Percentiles rank a stretch among this genome's conserved stretches.
phyloP scores from a whole-genome alignment of 306 rosid genomes.

The Rosa rugosa region DNA sequence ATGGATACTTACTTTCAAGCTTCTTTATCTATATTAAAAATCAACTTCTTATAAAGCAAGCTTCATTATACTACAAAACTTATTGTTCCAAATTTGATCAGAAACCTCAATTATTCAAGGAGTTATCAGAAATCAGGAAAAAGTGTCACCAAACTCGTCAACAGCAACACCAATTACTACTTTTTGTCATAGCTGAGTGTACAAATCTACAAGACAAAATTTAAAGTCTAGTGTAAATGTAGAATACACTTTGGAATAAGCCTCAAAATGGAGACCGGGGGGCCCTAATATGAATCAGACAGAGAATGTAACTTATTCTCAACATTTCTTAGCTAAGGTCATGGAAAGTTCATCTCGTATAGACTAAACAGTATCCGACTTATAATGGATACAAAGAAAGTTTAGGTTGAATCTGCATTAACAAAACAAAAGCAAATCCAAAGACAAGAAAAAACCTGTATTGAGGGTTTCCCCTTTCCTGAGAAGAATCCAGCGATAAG shows the following conservation, averaged over 20 bases:
- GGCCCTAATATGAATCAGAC: not conserved
- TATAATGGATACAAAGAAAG: not conserved
- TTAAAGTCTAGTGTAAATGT: not conserved
- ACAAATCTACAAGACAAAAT: not conserved
- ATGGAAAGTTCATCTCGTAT: not conserved
- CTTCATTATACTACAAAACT: not conserved
- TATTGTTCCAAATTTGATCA: not conserved
- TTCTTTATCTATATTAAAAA: not conserved
- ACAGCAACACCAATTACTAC: not conserved
- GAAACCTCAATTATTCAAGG: not conserved
- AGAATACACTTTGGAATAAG: not conserved
- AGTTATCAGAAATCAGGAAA: not conserved
- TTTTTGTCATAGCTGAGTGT: constrained; percentile 2
- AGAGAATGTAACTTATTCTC: not conserved
- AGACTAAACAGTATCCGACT: not conserved
- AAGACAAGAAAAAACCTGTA: constrained; percentile 43
- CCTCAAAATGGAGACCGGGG: not conserved
- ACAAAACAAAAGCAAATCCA: not conserved
- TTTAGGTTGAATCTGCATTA: not conserved
- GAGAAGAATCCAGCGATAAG: constrained; percentile 68
- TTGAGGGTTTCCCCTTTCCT: constrained; percentile 76
- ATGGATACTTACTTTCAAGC: not conserved
- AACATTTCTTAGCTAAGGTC: not conserved
- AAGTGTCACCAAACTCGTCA: not conserved
- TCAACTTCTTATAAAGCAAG: not conserved